Percentiles rank a stretch among this genome's conserved stretches.
These are phyloP conservation scores for Balakata baccata DNA, from an alignment of 345 rosid genomes.

Conservation along the genomic window DNA sequence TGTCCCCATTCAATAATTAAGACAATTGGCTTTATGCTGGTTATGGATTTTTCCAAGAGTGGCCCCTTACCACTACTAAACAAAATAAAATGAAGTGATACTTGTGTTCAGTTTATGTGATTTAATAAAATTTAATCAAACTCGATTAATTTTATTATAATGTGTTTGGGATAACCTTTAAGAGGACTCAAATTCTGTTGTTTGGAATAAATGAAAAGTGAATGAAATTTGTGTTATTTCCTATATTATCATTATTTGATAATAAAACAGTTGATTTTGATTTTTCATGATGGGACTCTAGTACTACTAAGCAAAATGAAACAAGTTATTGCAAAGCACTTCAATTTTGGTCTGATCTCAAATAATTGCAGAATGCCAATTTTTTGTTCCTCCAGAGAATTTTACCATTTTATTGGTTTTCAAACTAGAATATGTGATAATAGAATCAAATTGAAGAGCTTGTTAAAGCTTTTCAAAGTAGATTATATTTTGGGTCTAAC, in stretches of 20 bases:
- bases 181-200: background rate
- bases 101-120: background rate
- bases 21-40: background rate
- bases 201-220: background rate
- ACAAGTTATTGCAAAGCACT: background rate
- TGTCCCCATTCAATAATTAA: background rate
- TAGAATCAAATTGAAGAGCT: background rate
- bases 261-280: background rate
- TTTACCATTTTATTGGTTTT: background rate
- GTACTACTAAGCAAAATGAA: background rate
- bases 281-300: background rate
- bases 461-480: background rate
- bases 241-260: background rate
- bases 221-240: background rate
- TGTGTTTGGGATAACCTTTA: background rate
- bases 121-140: background rate
- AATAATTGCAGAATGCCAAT: background rate
- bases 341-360: background rate
- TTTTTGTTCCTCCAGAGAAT: background rate
- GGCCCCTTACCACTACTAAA: background rate
- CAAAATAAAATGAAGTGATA: background rate
- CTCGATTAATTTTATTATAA: background rate
- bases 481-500: slow-evolving; percentile 17
- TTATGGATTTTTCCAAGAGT: background rate
- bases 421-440: background rate